Base-by-base conservation (phyloP, 2,329 filamentous ascomycete species). In the Thelonectria olida region DNA sequence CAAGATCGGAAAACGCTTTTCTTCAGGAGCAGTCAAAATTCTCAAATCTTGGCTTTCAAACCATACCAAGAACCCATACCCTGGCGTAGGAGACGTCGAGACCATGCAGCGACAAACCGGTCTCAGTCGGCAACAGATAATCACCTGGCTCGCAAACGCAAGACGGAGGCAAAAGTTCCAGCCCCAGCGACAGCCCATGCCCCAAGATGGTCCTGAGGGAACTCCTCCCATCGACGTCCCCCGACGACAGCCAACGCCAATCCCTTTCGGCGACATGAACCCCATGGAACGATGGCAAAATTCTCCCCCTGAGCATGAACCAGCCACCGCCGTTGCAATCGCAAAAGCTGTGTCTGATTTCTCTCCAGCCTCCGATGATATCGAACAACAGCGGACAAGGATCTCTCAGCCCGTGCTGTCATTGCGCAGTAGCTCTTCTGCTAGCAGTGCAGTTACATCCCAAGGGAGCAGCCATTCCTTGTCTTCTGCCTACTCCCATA, bases 111-210 rank as follows among this genome's bases (percentile, higher is more conserved):
- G 82, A 84, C 55, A 84, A 66, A 96, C 92, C 1, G 91, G 92
- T 6, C 82, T 96, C 31, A 92, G 86, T 70, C 85, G 90, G 67
- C 89, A 84, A 15, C 92, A 96, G 73, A 93, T 96, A 64, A 88
- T 88, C 15, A 96, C 94, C 74, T 96, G 92, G 92, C 86, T 96
- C 47, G 92, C 92, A 58, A 96, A 96, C 75, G 91, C 92, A 57
- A 86, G 92, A 48, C 86, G 92, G 61, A 84, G 92, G 64, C 87
- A 90, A 67, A 96, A 95, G 79, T 86, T 88, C 57, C 85, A 39
- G 82, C 87, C 66, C 85, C 84, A 50, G 84, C 90, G 6, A 89
- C 91, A 1, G 84, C 88, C 66, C 31, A 27, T 34, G 13, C 25
- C 10, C 17, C 8, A 22, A 9, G 52, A 48, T 4, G 13, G 22